Conservation (phyloP, 768 basidiomycete genomes). For the Sporobolomyces phaffii region DNA sequence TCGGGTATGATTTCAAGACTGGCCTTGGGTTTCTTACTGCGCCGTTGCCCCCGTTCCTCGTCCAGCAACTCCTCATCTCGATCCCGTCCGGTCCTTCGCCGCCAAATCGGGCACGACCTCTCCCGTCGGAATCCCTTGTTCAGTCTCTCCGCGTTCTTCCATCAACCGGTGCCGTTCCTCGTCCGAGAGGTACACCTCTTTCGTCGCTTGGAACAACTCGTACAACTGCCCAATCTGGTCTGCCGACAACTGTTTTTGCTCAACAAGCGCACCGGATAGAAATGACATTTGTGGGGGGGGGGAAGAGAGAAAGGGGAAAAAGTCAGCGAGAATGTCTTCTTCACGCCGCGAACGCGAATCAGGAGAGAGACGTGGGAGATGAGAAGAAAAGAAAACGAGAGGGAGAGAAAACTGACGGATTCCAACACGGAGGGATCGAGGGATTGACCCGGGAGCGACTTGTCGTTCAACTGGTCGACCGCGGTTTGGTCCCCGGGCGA, state of each 20-base stretch:
- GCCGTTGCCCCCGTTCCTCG: no score
- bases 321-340: background rate
- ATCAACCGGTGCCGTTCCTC: constrained; percentile 17
- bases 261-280: no score
- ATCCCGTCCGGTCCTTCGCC: no score
- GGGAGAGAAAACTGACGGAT: constrained; percentile 47
- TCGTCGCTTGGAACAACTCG: constrained; percentile 86
- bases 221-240: constrained; percentile 91
- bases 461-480: background rate
- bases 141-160: background rate
- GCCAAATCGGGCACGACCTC: constrained; percentile 22
- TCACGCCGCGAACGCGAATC: no score
- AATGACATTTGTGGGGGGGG: no score
- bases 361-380: background rate
- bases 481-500: background rate
- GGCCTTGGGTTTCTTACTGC: no score
- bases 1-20: no score
- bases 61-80: no score
- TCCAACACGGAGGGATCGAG: constrained; percentile 68
- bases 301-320: background rate
- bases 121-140: constrained; percentile 22
- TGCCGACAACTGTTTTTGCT: constrained; percentile 61
- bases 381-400: background rate
- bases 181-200: constrained; percentile 49
- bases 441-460: background rate